Evolutionary conservation across 306 rosid genomes (phyloP), one percentile per base, ranked within the genome.

Genomic region (Sophora flavescens): DNA sequence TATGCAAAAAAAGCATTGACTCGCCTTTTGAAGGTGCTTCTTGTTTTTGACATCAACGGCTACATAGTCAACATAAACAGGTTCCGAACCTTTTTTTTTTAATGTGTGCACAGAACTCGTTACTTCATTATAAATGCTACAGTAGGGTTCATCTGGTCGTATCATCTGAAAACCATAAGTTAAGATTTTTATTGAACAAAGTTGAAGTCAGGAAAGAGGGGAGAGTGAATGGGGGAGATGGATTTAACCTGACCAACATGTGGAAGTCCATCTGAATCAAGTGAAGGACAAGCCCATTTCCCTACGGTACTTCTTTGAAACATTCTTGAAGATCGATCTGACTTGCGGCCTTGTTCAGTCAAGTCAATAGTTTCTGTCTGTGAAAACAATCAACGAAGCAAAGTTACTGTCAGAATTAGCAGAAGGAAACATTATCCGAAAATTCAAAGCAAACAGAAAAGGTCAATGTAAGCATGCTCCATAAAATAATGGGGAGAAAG

Each of bases 251-350:
- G 99, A 74, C 99, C 99, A 87, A 95, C 97, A 84, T 88, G 85
- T 63, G 99, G 99, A 70, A 95, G 99, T 68, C 99, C 99, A 84
- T 95, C 99, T 36, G 91, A 83, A 84, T 92, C 99, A 10, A 95
- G 78, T 2, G 65, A 58, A 51, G 86, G 62, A 82, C 53, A 81
- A 71, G 41, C 64, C 12, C 82, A 71, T 64, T 75, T 90, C 32
- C 88, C 86, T 17, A 73, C 2, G 54, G 80, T 88, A 77, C 96
- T 90, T 87, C 88, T 89, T 82, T 89, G 84, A 75, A 95, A 95
- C 35, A 82, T 66, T 81, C 44, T 79, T 61, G 75, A 63, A 68
- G 66, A 11, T 54, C 70, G 67, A 18, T 82, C 88, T 70, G 89
- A 53, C 79, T 44, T 77, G n/a, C 63, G 42, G 30, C 85, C 78